Evolutionary conservation across 2,329 filamentous ascomycete genomes (phyloP).

Genomic region (Cladophialophora psammophila): DNA sequence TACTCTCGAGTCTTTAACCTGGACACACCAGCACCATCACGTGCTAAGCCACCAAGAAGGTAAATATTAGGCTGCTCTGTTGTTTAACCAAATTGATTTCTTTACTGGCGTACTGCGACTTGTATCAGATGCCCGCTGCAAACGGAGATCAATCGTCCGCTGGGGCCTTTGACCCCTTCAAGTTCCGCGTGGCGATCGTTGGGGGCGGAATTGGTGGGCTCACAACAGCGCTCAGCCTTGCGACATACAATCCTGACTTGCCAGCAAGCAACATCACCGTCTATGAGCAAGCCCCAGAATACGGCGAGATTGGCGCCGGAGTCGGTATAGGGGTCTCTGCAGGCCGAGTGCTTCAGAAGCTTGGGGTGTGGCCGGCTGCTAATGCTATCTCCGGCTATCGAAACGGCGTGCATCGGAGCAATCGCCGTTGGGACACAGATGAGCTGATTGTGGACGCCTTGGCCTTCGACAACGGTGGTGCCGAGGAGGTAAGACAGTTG

Average conservation of each 20-base stretch:
- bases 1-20: background rate
- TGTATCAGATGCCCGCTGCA: background rate
- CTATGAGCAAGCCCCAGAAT: slow-evolving; percentile 19
- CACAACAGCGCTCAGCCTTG: slow-evolving; percentile 15
- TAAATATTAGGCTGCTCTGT: slow-evolving; percentile 1
- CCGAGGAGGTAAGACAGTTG: slow-evolving; percentile 17
- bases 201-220: slow-evolving; percentile 20
- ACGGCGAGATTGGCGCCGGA: slow-evolving; percentile 16
- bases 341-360: slow-evolving; percentile 17
- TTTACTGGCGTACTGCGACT: background rate
- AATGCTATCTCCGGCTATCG: slow-evolving; percentile 18
- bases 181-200: slow-evolving; percentile 15
- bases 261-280: slow-evolving; percentile 11
- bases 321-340: slow-evolving; percentile 18
- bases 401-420: slow-evolving; percentile 19
- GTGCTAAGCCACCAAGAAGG: background rate
- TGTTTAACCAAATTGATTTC: background rate
- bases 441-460: slow-evolving; percentile 18
- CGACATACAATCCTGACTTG: slow-evolving; percentile 8
- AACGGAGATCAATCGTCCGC: background rate
- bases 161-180: background rate
- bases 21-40: background rate
- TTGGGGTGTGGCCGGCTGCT: slow-evolving; percentile 10
- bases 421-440: slow-evolving; percentile 20
- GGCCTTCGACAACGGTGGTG: slow-evolving; percentile 9